phyloP scores from a whole-genome alignment of 2,329 filamentous ascomycete species.

The Talaromyces sp. region DNA sequence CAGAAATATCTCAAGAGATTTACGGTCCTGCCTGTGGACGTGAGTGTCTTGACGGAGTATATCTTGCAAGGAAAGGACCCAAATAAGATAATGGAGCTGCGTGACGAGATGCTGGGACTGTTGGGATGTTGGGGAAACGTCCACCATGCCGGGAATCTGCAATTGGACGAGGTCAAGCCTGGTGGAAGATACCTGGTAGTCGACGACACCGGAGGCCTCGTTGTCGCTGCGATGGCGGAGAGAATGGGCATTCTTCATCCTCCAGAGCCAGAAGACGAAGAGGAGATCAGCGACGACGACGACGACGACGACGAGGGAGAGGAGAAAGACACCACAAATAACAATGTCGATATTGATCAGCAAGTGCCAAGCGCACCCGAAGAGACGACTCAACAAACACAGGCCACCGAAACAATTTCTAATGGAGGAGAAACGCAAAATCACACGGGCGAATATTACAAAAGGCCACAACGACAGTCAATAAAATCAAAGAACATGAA shows the following conservation, averaged over 20 bases:
- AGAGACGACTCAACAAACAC: neutral
- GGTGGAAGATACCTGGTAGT: constrained; percentile 71
- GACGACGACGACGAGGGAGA: neutral
- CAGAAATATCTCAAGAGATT: constrained; percentile 91
- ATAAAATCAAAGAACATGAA: constrained; percentile 27
- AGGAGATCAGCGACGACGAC: constrained; percentile 15
- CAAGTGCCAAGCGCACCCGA: neutral
- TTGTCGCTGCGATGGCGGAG: constrained; percentile 80
- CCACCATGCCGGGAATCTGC: constrained; percentile 57
- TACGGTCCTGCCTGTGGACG: constrained; percentile 75
- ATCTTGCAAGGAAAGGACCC: constrained; percentile 75
- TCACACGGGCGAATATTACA: constrained; percentile 4
- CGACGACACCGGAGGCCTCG: constrained; percentile 77
- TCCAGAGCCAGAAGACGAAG: constrained; percentile 21
- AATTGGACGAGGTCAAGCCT: constrained; percentile 24
- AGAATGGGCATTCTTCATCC: constrained; percentile 75
- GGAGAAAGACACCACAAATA: constrained; percentile 12
- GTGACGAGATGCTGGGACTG: constrained; percentile 76
- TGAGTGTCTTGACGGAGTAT: constrained; percentile 68
- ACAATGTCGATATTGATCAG: neutral
- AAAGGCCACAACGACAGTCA: constrained; percentile 8
- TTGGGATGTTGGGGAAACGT: constrained; percentile 87
- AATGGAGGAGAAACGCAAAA: neutral
- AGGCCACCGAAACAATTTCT: neutral
- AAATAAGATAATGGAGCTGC: constrained; percentile 73